These are phyloP conservation scores for Phytophthora litchii DNA, from an alignment of 352 stramenopile genomes.

Conservation along the genomic window DNA sequence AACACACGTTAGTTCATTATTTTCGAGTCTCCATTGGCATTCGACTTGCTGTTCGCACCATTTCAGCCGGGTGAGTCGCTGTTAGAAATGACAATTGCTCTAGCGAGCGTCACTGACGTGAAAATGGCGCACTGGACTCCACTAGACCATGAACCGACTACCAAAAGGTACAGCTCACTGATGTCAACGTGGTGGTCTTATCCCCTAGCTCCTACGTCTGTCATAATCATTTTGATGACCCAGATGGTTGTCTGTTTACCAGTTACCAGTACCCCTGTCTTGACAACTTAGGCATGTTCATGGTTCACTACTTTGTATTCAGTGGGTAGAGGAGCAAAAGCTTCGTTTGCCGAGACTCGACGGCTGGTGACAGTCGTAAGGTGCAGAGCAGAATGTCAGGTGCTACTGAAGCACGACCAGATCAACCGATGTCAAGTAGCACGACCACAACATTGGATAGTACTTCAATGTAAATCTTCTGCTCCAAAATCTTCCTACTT, in stretches of 20 bases:
- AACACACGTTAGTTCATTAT: conserved; percentile 1
- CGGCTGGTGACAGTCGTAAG: conserved; percentile 8
- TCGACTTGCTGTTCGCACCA: conserved; percentile 18
- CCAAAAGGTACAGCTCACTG: conserved; percentile 13
- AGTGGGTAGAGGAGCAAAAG: conserved; percentile 3
- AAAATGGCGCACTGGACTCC: conserved; percentile 18
- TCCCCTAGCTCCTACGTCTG: conserved; percentile 20
- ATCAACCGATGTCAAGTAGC: not conserved
- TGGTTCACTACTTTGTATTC: no score
- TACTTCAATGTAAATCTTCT: not conserved
- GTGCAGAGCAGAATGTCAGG: not conserved
- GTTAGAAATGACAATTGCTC: conserved; percentile 10
- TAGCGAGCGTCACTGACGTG: conserved; percentile 5
- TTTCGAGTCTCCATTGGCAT: not conserved
- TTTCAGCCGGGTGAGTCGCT: conserved; percentile 14
- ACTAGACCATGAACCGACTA: conserved; percentile 16
- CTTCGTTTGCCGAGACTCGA: not conserved
- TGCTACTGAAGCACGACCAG: conserved; percentile 6
- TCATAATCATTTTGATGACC: conserved; percentile 4
- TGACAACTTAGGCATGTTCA: not conserved
- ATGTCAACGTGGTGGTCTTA: conserved; percentile 17
- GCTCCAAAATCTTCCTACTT: conserved; percentile 4
- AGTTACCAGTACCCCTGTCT: no score
- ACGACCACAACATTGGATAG: not conserved
- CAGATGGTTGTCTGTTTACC: conserved; percentile 7